Conservation (phyloP, 441 rosid genomes). For the Rhodomyrtus psidioides region DNA sequence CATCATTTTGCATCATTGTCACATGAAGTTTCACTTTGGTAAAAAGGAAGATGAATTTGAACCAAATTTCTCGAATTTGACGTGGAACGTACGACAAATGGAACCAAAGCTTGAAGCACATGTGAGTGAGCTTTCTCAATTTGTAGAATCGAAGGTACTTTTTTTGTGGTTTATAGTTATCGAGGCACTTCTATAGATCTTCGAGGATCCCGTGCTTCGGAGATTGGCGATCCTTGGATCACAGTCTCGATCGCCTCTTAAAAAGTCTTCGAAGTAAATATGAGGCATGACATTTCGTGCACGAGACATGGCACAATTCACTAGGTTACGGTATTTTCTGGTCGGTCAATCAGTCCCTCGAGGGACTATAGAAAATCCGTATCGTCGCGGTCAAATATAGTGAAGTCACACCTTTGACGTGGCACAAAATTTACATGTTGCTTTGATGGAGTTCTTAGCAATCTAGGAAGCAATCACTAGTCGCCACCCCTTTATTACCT, state of each 20-base stretch:
- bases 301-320: not conserved
- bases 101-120: not conserved
- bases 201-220: not conserved
- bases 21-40: not conserved
- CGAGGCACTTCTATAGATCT: not conserved
- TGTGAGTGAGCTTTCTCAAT: not conserved
- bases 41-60: not conserved
- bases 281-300: not conserved
- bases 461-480: not conserved
- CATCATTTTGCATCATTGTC: not conserved
- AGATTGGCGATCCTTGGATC: not conserved
- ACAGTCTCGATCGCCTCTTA: not conserved
- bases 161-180: not conserved
- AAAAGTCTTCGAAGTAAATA: not conserved
- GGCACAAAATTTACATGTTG: not conserved
- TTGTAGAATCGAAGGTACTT: not conserved
- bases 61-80: not conserved
- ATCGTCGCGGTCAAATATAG: not conserved
- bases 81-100: not conserved
- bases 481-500: not conserved
- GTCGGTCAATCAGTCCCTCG: rapidly evolving
- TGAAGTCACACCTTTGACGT: not conserved
- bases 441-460: not conserved
- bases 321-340: not conserved
- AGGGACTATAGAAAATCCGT: not conserved